Evolutionary conservation across 2,329 filamentous ascomycete species (phyloP).

Genomic region (Pseudogymnoascus sp.): DNA sequence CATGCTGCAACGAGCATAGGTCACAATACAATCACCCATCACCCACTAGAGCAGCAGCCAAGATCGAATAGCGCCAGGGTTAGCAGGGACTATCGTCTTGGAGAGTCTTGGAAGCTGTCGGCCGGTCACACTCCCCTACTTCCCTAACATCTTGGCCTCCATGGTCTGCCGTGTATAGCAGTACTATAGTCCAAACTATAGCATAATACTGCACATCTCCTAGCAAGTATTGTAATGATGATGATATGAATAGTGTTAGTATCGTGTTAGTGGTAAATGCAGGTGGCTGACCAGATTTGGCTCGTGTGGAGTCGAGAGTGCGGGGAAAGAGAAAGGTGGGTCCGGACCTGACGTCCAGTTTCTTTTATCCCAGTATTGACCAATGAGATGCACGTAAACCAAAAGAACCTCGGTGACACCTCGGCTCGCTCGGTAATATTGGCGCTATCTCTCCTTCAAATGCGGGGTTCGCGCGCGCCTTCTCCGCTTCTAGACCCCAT

Average conservation of each 20-base stretch:
- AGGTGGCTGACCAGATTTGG: background rate
- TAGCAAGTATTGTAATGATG: background rate
- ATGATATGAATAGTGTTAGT: background rate
- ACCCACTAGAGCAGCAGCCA: background rate
- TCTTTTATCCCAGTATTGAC: background rate
- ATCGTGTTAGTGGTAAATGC: background rate
- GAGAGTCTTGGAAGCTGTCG: background rate
- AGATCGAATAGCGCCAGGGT: background rate
- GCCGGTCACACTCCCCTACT: too few relatives aligned
- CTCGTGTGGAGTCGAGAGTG: background rate
- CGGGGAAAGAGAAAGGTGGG: background rate
- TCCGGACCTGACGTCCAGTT: background rate
- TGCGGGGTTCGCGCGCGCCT: background rate
- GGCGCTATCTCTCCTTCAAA: background rate
- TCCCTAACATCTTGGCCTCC: background rate
- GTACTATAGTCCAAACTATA: background rate
- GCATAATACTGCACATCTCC: background rate
- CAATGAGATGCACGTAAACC: background rate
- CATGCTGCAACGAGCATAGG: background rate
- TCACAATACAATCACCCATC: background rate
- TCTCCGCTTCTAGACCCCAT: background rate
- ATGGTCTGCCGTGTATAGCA: background rate
- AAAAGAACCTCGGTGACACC: slow-evolving; percentile 1
- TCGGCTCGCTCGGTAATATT: background rate
- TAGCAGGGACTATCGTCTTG: slow-evolving; percentile 2